A percentile compares a stretch with the other conserved stretches of the same genome.
Conservation (phyloP, 257 asterid species). For the Solanum sparsipilum region DNA sequence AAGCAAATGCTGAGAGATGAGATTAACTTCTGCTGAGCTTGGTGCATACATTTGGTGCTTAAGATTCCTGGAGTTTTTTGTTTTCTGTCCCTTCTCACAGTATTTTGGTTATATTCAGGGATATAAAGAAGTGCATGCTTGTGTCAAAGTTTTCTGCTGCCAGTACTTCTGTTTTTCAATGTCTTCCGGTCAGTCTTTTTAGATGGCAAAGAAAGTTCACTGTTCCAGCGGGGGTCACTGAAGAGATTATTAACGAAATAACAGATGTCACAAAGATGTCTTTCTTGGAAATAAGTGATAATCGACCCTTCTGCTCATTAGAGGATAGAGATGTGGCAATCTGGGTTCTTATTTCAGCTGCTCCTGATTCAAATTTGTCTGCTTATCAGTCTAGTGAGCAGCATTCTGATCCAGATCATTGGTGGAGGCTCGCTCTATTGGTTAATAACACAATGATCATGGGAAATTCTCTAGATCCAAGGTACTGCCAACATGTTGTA, state of each 20-base stretch:
- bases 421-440: conserved; percentile 82
- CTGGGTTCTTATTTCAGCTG: conserved; percentile 73
- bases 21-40: conserved; percentile 1
- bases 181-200: conserved; percentile 53
- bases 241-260: conserved; percentile 32
- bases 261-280: conserved; percentile 52
- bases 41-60: neutral
- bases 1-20: neutral
- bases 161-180: conserved; percentile 42
- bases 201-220: conserved; percentile 49
- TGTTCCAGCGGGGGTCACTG: conserved; percentile 8
- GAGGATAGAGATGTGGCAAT: conserved; percentile 49
- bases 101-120: conserved; percentile 41
- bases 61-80: neutral
- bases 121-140: conserved; percentile 47
- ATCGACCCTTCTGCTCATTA: conserved; percentile 13
- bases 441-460: conserved; percentile 50
- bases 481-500: conserved; percentile 30
- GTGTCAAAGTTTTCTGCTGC: conserved; percentile 63
- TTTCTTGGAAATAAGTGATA: conserved; percentile 24
- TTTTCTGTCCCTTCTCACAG: neutral
- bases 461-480: conserved; percentile 52
- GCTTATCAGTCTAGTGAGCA: conserved; percentile 21
- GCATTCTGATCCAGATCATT: conserved; percentile 13
- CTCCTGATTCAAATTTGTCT: conserved; percentile 26